Evolutionary conservation across 371 early-diverging fungal genomes (phyloP).

Genomic region (Rhizopus arrhizus): DNA sequence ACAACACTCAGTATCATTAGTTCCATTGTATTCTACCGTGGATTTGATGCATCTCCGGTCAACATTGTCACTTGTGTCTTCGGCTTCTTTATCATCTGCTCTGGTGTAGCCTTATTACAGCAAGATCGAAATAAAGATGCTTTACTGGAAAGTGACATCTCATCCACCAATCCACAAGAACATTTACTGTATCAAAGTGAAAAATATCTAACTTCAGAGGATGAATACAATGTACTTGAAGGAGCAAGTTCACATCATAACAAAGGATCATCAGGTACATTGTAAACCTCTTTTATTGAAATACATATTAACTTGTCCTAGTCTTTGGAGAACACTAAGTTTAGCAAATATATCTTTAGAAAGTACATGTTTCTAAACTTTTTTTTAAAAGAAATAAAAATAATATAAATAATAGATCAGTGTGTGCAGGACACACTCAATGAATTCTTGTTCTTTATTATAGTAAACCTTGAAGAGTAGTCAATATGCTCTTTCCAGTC

Average conservation of each 20-base stretch:
- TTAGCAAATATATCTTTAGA: too few species aligned
- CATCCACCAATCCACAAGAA: constrained; percentile 6
- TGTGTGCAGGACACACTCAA: constrained; percentile 25
- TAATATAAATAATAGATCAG: not conserved
- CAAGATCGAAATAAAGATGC: constrained; percentile 21
- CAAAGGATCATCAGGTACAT: too few species aligned
- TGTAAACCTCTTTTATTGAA: too few species aligned
- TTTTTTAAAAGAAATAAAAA: not conserved
- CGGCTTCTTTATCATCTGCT: constrained; percentile 88
- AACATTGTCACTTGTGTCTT: constrained; percentile 84
- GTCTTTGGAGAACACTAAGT: too few species aligned
- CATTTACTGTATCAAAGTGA: constrained; percentile 16
- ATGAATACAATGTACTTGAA: constrained; percentile 2
- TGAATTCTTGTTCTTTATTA: not conserved
- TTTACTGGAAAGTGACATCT: constrained; percentile 21
- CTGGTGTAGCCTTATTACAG: constrained; percentile 49
- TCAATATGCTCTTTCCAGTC: constrained; percentile 34
- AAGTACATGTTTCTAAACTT: too few species aligned
- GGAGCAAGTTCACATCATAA: too few species aligned
- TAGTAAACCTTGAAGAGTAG: constrained; percentile 29
- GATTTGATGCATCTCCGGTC: constrained; percentile 77
- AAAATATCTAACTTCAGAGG: constrained; percentile 23
- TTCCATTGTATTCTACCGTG: constrained; percentile 85
- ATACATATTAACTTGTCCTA: too few species aligned
- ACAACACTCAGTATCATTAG: constrained; percentile 91